Evolutionary conservation across 1,139 yeast genomes (phyloP).

Genomic region (Pichia sp.): DNA sequence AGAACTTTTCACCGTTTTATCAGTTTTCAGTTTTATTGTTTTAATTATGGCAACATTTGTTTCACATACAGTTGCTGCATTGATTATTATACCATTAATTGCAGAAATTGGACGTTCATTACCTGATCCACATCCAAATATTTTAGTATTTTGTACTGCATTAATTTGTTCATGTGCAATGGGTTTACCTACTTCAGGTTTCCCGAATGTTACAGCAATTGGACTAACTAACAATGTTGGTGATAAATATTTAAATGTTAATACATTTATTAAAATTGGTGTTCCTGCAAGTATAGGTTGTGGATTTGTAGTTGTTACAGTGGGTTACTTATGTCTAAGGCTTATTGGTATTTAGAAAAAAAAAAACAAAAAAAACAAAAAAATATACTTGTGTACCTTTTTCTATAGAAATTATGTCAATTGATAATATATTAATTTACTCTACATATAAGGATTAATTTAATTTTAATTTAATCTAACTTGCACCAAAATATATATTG

Average conservation of each 20-base stretch:
- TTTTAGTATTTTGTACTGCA: slow-evolving; percentile 79
- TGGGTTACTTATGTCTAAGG: slow-evolving; percentile 73
- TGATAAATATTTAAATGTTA: slow-evolving; percentile 74
- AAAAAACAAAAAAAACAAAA: not conserved
- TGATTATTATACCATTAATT: slow-evolving; percentile 83
- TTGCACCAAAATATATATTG: slow-evolving; percentile 72
- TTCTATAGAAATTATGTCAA: no score
- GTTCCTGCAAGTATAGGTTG: slow-evolving; percentile 77
- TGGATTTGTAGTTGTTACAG: slow-evolving; percentile 60
- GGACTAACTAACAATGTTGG: slow-evolving; percentile 90
- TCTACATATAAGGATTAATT: no score
- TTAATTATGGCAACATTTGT: slow-evolving; percentile 87
- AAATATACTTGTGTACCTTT: no score
- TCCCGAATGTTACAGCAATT: slow-evolving; percentile 94
- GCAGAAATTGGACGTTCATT: slow-evolving; percentile 77
- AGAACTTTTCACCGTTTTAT: slow-evolving; percentile 60
- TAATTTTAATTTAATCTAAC: slow-evolving; percentile 6
- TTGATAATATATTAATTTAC: no score
- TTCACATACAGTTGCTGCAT: slow-evolving; percentile 92
- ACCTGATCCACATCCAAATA: slow-evolving; percentile 62
- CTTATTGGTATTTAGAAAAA: slow-evolving; percentile 20
- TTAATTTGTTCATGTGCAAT: slow-evolving; percentile 85
- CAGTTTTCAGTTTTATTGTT: slow-evolving; percentile 73
- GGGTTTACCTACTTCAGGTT: slow-evolving; percentile 96
- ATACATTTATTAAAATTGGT: slow-evolving; percentile 79